phyloP scores from a whole-genome alignment of 2,329 filamentous ascomycete species.

The Alternaria atra region DNA sequence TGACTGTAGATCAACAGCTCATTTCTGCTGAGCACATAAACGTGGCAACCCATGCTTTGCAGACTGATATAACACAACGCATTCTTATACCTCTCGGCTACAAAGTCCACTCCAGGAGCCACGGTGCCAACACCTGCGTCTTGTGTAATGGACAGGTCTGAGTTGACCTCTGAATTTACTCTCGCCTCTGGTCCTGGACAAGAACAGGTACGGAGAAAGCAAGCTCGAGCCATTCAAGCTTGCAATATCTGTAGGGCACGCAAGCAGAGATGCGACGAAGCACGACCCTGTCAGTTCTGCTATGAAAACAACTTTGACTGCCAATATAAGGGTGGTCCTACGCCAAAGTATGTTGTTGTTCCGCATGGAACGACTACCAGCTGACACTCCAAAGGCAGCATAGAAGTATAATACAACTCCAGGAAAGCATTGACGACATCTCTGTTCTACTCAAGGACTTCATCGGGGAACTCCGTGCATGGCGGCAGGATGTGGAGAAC shows the following conservation, averaged over 20 bases:
- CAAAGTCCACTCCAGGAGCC: no score
- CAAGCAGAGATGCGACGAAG: conserved; percentile 55
- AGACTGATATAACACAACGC: no score
- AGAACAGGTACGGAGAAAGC: conserved; percentile 41
- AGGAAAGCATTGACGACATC: conserved; percentile 54
- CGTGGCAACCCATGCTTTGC: no score
- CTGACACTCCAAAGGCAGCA: conserved; percentile 53
- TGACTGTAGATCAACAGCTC: no score
- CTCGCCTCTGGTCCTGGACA: no score
- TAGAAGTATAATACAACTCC: conserved; percentile 60
- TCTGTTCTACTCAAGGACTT: conserved; percentile 40
- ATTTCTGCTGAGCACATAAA: no score
- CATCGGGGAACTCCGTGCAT: conserved; percentile 43
- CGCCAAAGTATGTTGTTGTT: conserved; percentile 77
- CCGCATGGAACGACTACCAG: not conserved
- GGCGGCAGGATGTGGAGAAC: conserved; percentile 44
- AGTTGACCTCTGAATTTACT: no score
- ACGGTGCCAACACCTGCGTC: no score
- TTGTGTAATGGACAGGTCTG: no score
- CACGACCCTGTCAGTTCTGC: conserved; percentile 66
- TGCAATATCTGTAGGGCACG: conserved; percentile 63
- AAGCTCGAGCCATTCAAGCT: conserved; percentile 64
- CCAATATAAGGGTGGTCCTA: conserved; percentile 88
- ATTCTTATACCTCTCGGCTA: no score
- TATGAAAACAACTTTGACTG: conserved; percentile 85